Percentiles rank a stretch among this genome's conserved stretches.
Conservation (phyloP, 345 rosid species). For the Litchi chinensis region DNA sequence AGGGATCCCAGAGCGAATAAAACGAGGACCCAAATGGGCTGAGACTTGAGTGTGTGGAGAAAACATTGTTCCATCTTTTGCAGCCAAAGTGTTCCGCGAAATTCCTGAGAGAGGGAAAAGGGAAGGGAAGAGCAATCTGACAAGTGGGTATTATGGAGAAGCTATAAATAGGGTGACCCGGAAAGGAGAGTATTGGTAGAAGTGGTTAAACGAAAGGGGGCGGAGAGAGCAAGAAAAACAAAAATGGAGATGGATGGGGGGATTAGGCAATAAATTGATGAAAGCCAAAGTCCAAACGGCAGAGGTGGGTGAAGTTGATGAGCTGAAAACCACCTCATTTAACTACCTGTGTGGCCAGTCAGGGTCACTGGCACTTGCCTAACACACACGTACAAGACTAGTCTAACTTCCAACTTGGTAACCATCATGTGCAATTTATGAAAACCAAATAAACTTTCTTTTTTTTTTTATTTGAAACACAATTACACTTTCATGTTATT, state of each 20-base stretch:
- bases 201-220: conserved; percentile 11
- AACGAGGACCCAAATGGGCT: conserved; percentile 63
- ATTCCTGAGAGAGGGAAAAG: background rate
- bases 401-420: background rate
- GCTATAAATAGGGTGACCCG: conserved; percentile 3
- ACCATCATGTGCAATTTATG: too few relatives aligned
- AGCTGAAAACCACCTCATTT: conserved; percentile 67
- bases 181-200: background rate
- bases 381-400: background rate
- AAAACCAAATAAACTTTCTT: too few relatives aligned
- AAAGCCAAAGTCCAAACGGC: background rate
- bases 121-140: conserved; percentile 5
- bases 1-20: conserved; percentile 66
- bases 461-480: background rate
- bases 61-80: conserved; percentile 57
- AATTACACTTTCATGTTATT: too few relatives aligned
- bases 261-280: background rate
- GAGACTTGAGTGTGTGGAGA: conserved; percentile 49
- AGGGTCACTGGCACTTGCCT: background rate
- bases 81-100: background rate
- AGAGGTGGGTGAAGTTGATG: conserved; percentile 55
- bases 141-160: conserved; percentile 17
- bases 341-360: conserved; percentile 25
- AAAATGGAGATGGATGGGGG: background rate
- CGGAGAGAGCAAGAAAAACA: conserved; percentile 3